Evolutionary conservation across 2,329 filamentous ascomycete species (phyloP), one percentile per base, ranked within the genome.

Genomic region (Capronia americana): DNA sequence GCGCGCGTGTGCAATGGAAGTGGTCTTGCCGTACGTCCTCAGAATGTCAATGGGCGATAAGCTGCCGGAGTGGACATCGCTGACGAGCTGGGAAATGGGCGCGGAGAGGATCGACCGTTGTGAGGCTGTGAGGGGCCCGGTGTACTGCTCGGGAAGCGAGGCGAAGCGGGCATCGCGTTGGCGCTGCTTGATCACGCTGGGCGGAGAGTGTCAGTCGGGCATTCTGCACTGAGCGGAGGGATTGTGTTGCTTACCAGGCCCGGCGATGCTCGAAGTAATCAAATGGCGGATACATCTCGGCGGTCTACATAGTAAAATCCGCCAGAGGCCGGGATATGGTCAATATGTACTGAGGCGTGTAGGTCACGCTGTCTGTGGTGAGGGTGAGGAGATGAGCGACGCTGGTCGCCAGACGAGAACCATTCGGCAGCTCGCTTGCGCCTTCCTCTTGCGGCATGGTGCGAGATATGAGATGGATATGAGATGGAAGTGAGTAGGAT

Each of bases 21-120:
- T 91, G 23, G 94, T 89, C 78, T 96, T 97, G 74, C 91, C 91
- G 76, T 97, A 98, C 11, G 92, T 88, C 66, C 84, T 87, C n/a
- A 97, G 87, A 55, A 97, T 86, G 68, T 92, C 88, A 26, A 89
- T 76, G 0, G 93, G 89, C 12, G 85, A 84, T 57, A 88, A 82
- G 61, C 83, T 79, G 53, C 88, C 85, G n/a, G 86, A 85, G 34
- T 94, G 92, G 3, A 97, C 90, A 80, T 90, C 87, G 68, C 88
- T 80, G 5, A 97, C 93, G 3, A 97, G 86, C 64, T 90, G 84
- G 70, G 90, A 87, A 67, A 97, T 95, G 14, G 92, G 87, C 67
- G 86, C 88, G 66, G 88, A 82, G 64, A 97, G 82, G 61, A 92
- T 89, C 2, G 84, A 81, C 56, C 86, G 84, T 72, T 97, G 92